Evolutionary conservation across 2,329 filamentous ascomycete genomes (phyloP).

Genomic region (Chrysosporium keratinophilum): DNA sequence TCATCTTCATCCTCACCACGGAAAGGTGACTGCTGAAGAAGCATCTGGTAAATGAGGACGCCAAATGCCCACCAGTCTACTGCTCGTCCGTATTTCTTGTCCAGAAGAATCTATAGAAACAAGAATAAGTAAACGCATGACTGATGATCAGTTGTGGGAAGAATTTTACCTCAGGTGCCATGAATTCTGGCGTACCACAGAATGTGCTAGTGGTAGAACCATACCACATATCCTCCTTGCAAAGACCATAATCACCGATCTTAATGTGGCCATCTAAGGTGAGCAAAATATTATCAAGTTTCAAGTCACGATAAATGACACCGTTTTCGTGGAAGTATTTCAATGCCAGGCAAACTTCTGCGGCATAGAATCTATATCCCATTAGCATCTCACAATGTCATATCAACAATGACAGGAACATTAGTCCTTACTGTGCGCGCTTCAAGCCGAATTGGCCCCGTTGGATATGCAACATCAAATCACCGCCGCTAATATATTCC

Average conservation of each 20-base stretch:
- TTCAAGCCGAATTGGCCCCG: conserved; percentile 92
- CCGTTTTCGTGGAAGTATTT: conserved; percentile 99
- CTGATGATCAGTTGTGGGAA: not conserved
- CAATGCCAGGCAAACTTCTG: conserved; percentile 89
- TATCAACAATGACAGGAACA: not conserved
- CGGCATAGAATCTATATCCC: conserved; percentile 73
- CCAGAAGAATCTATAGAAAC: conserved; percentile 64
- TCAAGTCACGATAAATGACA: conserved; percentile 83
- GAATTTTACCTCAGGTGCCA: conserved; percentile 78
- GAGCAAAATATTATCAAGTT: conserved; percentile 80
- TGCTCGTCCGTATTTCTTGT: conserved; percentile 95
- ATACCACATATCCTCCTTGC: conserved; percentile 99
- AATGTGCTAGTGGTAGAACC: conserved; percentile 94
- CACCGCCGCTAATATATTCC: conserved; percentile 98
- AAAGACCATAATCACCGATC: conserved; percentile 95
- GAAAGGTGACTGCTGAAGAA: conserved; percentile 97
- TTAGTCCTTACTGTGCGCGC: conserved; percentile 68
- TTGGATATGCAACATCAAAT: conserved; percentile 98
- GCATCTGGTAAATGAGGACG: conserved; percentile 98
- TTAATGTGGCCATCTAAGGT: conserved; percentile 96
- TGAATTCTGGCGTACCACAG: conserved; percentile 98
- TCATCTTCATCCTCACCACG: conserved; percentile 97
- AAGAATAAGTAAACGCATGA: not conserved
- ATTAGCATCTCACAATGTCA: not conserved
- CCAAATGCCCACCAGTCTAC: conserved; percentile 99